A percentile compares a stretch with the other conserved stretches of the same genome.
Evolutionary conservation across 371 early-diverging fungal species (phyloP).

Genomic region (Chytridium lagenaria): DNA sequence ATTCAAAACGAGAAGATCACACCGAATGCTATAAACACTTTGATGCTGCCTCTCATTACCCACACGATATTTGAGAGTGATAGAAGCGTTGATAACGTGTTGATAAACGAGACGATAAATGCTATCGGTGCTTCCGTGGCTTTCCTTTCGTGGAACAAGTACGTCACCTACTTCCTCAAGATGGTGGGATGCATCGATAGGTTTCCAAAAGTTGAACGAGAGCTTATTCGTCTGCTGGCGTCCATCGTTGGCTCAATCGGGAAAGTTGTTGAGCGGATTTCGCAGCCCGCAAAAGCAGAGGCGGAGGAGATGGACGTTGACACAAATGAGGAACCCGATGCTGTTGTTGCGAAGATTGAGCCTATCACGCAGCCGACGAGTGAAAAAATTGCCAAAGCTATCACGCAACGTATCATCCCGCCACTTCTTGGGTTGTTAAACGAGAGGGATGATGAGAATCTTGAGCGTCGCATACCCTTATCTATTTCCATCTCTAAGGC

Average conservation of each 20-base stretch:
- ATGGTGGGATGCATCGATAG: constrained; percentile 73
- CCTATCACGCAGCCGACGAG: constrained; percentile 28
- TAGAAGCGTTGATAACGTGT: constrained; percentile 67
- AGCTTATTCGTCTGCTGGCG: constrained; percentile 78
- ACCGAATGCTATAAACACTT: constrained; percentile 65
- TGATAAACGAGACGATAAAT: constrained; percentile 79
- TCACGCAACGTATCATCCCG: constrained; percentile 78
- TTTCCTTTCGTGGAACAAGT: constrained; percentile 81
- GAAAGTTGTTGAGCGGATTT: constrained; percentile 86
- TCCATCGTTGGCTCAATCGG: constrained; percentile 69
- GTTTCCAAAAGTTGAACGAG: constrained; percentile 73
- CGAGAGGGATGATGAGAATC: constrained; percentile 70
- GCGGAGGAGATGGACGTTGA: constrained; percentile 39
- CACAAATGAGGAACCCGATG: constrained; percentile 48
- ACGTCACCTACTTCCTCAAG: constrained; percentile 73
- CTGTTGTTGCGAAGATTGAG: constrained; percentile 36
- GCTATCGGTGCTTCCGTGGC: constrained; percentile 74
- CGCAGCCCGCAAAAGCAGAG: constrained; percentile 34
- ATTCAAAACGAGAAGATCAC: constrained; percentile 38
- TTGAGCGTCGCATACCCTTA: constrained; percentile 83
- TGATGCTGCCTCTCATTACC: constrained; percentile 85
- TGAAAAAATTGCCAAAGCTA: constrained; percentile 29
- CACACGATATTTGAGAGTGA: constrained; percentile 84
- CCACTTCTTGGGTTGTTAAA: constrained; percentile 74
- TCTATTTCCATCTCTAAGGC: constrained; percentile 86